These are phyloP conservation scores for Tylopilus balloui DNA, from an alignment of 768 basidiomycete species.

Conservation along the genomic window DNA sequence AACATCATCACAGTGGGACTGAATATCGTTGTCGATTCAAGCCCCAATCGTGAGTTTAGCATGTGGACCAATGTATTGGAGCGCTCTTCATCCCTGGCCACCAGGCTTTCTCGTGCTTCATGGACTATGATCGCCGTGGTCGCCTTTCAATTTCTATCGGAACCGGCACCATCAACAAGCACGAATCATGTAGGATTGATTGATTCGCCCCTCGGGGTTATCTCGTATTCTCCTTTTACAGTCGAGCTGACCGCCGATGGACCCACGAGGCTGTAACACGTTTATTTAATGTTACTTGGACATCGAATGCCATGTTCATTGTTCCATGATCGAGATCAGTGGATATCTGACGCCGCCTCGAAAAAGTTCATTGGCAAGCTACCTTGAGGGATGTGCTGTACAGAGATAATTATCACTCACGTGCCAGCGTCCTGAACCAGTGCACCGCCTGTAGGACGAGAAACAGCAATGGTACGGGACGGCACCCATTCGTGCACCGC, in stretches of 20 bases:
- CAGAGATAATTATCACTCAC: constrained; percentile 10
- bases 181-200: constrained; percentile 25
- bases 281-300: constrained; percentile 29
- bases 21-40: constrained; percentile 18
- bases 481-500: background rate
- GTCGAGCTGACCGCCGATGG: constrained; percentile 20
- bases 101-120: constrained; percentile 34
- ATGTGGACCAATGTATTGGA: constrained; percentile 20
- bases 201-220: constrained; percentile 31
- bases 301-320: constrained; percentile 18
- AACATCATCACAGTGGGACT: constrained; percentile 41
- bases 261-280: constrained; percentile 31
- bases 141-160: constrained; percentile 29
- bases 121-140: constrained; percentile 30
- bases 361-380: background rate
- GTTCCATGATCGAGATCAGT: constrained; percentile 28
- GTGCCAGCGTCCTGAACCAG: constrained; percentile 13
- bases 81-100: constrained; percentile 25
- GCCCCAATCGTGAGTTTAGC: constrained; percentile 21
- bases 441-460: too few species aligned
- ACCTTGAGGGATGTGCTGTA: background rate
- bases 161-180: constrained; percentile 29
- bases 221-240: constrained; percentile 19
- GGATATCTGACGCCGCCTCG: constrained; percentile 13
- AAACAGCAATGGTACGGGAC: background rate